Percentiles rank a stretch among this genome's conserved stretches.
Evolutionary conservation across 129 eudicot genomes (phyloP).

Genomic region (Centrapalus pauciflorus): DNA sequence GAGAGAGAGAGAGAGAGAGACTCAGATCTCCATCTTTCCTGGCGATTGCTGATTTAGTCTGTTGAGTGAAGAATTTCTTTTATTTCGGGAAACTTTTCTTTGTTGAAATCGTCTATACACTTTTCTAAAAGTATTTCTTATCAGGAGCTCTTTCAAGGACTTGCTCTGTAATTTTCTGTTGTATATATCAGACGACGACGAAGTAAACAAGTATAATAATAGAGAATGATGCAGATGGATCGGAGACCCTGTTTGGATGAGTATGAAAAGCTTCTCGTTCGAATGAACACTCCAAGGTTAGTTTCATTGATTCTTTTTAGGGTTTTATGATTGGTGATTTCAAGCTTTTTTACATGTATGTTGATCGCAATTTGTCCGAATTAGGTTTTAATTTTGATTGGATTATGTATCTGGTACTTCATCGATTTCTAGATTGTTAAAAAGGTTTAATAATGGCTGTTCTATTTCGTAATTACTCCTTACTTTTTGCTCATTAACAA

Average conservation of each 20-base stretch:
- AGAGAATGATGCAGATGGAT: conserved; percentile 51
- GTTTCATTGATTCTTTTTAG: background rate
- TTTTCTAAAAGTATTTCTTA: conserved; percentile 1
- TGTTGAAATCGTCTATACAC: background rate
- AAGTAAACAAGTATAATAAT: too few relatives aligned
- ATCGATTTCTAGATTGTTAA: background rate
- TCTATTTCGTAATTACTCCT: too few relatives aligned
- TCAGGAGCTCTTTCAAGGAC: background rate
- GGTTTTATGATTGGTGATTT: too few relatives aligned
- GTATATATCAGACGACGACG: background rate
- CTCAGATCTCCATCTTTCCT: conserved; percentile 6
- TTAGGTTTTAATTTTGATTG: background rate
- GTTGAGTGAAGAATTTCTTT: background rate
- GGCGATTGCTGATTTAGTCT: background rate
- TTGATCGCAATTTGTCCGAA: too few relatives aligned
- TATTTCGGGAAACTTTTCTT: background rate
- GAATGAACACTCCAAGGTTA: conserved; percentile 81
- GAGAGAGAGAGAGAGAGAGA: background rate
- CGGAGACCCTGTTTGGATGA: conserved; percentile 64
- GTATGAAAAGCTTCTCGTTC: conserved; percentile 76
- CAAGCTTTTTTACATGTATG: too few relatives aligned
- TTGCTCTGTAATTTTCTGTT: background rate
- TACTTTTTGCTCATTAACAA: too few relatives aligned
- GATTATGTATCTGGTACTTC: background rate
- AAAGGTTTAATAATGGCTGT: too few relatives aligned